Evolutionary conservation across 495 filamentous ascomycete genomes (phyloP).

Genomic region (Zalerion maritima): DNA sequence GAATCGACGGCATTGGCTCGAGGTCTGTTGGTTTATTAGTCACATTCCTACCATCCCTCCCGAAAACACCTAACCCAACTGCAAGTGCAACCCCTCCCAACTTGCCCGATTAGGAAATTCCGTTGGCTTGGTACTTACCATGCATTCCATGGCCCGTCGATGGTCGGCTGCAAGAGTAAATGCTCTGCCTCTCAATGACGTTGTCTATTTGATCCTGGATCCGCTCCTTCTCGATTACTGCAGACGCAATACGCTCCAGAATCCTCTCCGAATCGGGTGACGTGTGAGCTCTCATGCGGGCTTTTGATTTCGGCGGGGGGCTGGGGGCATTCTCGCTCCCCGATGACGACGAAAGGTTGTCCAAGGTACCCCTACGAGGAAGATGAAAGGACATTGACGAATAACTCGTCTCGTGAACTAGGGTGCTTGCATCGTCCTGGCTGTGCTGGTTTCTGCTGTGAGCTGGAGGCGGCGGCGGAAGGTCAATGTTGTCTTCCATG

Average conservation of each 20-base stretch:
- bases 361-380: constrained; percentile 21
- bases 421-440: constrained; percentile 20
- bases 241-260: constrained; percentile 36
- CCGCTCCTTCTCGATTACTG: constrained; percentile 34
- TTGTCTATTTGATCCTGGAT: constrained; percentile 38
- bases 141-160: constrained; percentile 22
- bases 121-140: constrained; percentile 6
- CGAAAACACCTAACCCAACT: too few species aligned
- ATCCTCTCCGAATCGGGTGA: constrained; percentile 24
- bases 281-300: constrained; percentile 17
- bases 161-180: constrained; percentile 34
- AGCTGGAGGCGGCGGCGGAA: constrained; percentile 24
- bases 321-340: constrained; percentile 10
- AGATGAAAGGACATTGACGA: constrained; percentile 36
- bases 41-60: too few species aligned
- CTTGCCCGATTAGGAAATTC: background rate
- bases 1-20: constrained; percentile 31
- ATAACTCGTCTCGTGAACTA: constrained; percentile 29
- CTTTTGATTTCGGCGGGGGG: constrained; percentile 17
- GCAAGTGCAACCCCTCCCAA: too few species aligned
- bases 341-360: too few species aligned
- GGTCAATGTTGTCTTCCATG: constrained; percentile 6
- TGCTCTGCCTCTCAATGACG: constrained; percentile 36
- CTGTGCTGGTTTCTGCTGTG: constrained; percentile 15
- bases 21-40: constrained; percentile 16